Conservation (phyloP, 192 early-diverging fungal species). For the Cladochytrium replicatum region DNA sequence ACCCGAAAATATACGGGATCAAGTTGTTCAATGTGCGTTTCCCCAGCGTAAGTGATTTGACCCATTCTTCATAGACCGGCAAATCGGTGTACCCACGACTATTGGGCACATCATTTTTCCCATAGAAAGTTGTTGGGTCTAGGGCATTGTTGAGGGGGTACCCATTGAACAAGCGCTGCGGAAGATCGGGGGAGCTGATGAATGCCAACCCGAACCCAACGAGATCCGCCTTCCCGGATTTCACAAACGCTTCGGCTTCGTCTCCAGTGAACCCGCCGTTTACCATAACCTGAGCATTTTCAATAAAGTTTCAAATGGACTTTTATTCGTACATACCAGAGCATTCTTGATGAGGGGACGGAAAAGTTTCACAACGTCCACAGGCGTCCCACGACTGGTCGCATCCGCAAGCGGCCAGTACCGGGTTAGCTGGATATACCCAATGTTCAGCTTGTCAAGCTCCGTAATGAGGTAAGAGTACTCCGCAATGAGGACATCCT, state of each 20-base stretch:
- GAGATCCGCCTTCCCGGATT: constrained; percentile 9
- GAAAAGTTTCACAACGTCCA: constrained; percentile 5
- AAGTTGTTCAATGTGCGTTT: too few relatives aligned
- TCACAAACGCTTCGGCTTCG: constrained; percentile 10
- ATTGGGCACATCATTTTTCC: too few relatives aligned
- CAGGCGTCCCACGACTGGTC: background rate
- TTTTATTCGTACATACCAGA: too few relatives aligned
- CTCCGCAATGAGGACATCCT: constrained; percentile 4
- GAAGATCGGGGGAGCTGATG: constrained; percentile 10
- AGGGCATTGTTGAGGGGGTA: too few relatives aligned
- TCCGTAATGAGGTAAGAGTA: constrained; percentile 21
- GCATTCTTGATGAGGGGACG: background rate
- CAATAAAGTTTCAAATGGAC: too few relatives aligned
- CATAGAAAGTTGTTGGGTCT: too few relatives aligned
- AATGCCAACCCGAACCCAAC: constrained; percentile 3
- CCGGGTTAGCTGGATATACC: constrained; percentile 11
- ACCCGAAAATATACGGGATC: too few relatives aligned
- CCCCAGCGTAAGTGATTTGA: too few relatives aligned
- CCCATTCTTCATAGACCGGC: too few relatives aligned
- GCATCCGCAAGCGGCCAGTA: background rate
- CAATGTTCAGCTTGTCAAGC: constrained; percentile 8
- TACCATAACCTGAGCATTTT: constrained; percentile 2
- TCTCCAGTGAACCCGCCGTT: constrained; percentile 4
- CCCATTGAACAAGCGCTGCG: too few relatives aligned
- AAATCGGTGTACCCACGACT: too few relatives aligned